phyloP scores from a whole-genome alignment of 108 stramenopile species.

The Nannochloropsis gaditana region DNA sequence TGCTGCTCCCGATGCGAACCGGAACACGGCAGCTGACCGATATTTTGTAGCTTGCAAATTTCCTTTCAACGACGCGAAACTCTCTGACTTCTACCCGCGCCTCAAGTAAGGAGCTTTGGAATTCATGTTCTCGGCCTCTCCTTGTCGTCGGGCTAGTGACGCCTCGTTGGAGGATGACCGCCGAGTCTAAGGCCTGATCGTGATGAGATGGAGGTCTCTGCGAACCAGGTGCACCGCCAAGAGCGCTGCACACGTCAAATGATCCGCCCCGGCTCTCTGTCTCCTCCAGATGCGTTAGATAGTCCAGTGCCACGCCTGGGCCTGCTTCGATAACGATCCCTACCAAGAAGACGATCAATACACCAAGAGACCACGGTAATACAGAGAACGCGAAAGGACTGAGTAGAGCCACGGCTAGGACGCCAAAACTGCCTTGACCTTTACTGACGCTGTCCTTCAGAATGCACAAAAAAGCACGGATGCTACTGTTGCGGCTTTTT shows the following conservation, averaged over 20 bases:
- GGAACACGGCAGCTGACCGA: not conserved
- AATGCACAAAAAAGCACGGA: not conserved
- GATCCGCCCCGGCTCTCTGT: too few relatives aligned
- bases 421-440: not conserved
- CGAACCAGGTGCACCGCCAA: too few relatives aligned
- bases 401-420: not conserved
- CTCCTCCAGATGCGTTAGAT: not conserved
- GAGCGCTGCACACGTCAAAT: too few relatives aligned
- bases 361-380: not conserved
- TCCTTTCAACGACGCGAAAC: not conserved
- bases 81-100: not conserved
- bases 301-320: not conserved
- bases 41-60: constrained; percentile 6
- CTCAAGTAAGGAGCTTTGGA: not conserved
- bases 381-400: not conserved
- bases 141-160: too few relatives aligned
- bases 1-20: not conserved
- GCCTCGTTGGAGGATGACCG: too few relatives aligned
- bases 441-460: not conserved
- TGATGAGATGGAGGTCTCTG: too few relatives aligned
- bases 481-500: not conserved
- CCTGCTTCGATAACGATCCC: constrained; percentile 7
- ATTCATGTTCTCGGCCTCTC: too few relatives aligned
- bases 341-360: constrained; percentile 17
- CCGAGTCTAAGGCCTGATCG: too few relatives aligned